Evolutionary conservation across 805 yeast species (phyloP).

Genomic region (Isabelozyma pseudorhagii): DNA sequence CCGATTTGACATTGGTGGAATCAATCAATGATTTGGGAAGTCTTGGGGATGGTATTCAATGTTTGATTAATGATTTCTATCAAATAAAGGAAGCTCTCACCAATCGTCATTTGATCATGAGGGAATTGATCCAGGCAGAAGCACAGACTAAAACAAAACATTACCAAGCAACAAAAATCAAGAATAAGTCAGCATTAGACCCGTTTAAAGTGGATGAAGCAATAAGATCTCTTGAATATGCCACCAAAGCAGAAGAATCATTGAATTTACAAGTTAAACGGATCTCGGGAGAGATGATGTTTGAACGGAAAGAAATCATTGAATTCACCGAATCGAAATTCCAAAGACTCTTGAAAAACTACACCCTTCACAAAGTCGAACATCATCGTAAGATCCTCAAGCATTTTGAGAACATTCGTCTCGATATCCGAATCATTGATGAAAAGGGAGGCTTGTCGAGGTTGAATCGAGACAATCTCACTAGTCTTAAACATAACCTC

Average conservation of each 20-base stretch:
- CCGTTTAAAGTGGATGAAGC: conserved; percentile 92
- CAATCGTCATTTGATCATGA: conserved; percentile 86
- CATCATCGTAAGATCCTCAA: conserved; percentile 79
- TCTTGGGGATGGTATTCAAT: conserved; percentile 69
- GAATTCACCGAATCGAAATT: conserved; percentile 56
- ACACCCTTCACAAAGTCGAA: conserved; percentile 71
- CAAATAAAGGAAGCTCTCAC: conserved; percentile 90
- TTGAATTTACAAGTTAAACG: conserved; percentile 75
- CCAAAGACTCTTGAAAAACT: conserved; percentile 51
- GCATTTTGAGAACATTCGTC: conserved; percentile 66
- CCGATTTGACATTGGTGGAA: conserved; percentile 73
- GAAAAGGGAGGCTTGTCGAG: conserved; percentile 77
- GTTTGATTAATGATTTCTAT: conserved; percentile 71
- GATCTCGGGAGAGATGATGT: conserved; percentile 79
- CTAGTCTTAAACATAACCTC: conserved; percentile 41
- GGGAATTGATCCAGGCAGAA: conserved; percentile 81
- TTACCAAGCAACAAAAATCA: conserved; percentile 66
- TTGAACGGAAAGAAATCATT: conserved; percentile 64
- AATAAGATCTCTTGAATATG: conserved; percentile 70
- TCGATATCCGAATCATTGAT: conserved; percentile 73
- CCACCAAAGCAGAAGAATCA: conserved; percentile 72
- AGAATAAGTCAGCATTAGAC: conserved; percentile 69
- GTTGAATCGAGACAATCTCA: conserved; percentile 68
- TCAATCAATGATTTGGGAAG: conserved; percentile 71
- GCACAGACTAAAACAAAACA: conserved; percentile 67